phyloP scores from a whole-genome alignment of 306 rosid species.

The Prosopis cineraria region DNA sequence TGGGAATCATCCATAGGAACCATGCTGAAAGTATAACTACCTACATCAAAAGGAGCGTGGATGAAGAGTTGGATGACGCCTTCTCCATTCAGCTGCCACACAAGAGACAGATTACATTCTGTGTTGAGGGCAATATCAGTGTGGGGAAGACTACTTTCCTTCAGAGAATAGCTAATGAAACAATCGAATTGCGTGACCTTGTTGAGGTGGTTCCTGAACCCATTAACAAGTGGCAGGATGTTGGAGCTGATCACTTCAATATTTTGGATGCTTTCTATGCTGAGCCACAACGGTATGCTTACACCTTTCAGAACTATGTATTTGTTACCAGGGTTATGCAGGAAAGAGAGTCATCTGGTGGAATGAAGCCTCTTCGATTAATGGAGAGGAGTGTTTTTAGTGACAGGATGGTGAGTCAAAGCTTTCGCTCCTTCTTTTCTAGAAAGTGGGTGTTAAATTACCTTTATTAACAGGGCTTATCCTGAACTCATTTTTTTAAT shows the following conservation, averaged over 20 bases:
- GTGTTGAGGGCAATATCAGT: conserved; percentile 96
- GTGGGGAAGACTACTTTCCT: conserved; percentile 95
- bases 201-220: conserved; percentile 99
- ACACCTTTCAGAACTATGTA: conserved; percentile 96
- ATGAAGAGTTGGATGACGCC: conserved; percentile 73
- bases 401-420: conserved; percentile 82
- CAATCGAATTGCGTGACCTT: conserved; percentile 85
- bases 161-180: conserved; percentile 89
- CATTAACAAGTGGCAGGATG: conserved; percentile 86
- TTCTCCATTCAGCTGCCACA: conserved; percentile 38
- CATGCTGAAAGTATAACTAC: conserved; percentile 94
- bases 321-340: conserved; percentile 98
- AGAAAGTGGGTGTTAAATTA: background rate
- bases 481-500: background rate
- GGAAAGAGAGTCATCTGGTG: conserved; percentile 90
- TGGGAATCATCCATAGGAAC: conserved; percentile 92
- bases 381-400: conserved; percentile 99
- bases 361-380: conserved; percentile 93
- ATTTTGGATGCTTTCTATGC: conserved; percentile 93
- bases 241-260: conserved; percentile 95
- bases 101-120: conserved; percentile 85
- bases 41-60: conserved; percentile 82
- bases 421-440: background rate
- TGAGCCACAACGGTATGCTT: conserved; percentile 92
- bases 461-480: background rate